Evolutionary conservation across 352 stramenopile species (phyloP), one percentile per base, ranked within the genome.

Genomic region (Blastocystis sp.): DNA sequence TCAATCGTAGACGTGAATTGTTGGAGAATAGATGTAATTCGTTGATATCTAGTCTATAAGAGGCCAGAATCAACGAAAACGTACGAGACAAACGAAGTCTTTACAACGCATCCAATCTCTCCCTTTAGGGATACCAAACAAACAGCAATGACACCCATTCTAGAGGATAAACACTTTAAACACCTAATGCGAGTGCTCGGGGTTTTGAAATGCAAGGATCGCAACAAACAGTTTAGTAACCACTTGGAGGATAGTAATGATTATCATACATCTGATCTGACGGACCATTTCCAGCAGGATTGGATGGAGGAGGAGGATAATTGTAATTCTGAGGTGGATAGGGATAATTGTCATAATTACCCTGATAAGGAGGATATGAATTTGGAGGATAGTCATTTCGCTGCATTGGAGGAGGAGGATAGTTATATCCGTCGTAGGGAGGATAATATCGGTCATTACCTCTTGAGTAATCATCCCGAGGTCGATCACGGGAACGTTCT

Each of bases 71-170:
- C n/a, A 14, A 37, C 42, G 43, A 2, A 86, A 86, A 24, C 61
- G 24, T 77, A 86, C 75, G 75, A 75, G 61, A 86, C 57, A 49
- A 86, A 21, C 6, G 75, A 86, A 42, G 19, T 75, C 61, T 86
- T 86, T 21, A 75, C 75, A 37, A 86, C 43, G 61, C 75, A 86
- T 29, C 75, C 75, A 59, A 86, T 86, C 57, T 71, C 75, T 86
- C 75, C 75, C 39, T 77, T 86, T 7, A 75, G 27, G 1, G 75
- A 86, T 73, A 86, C 75, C 16, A 86, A 24, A 43, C 75, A 86
- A 46, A 86, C 54, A 69, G 75, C 75, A 58, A 86, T 61, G 6
- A 86, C 51, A 46, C 75, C 61, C 75, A 86, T 86, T 16, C 32
- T 5, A 49, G 37, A 80, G n/a, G 9, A 35, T 16, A 39, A 37